Evolutionary conservation across 176 grass and related monocot genomes (phyloP).

Genomic region (maize (Zea mays)): DNA sequence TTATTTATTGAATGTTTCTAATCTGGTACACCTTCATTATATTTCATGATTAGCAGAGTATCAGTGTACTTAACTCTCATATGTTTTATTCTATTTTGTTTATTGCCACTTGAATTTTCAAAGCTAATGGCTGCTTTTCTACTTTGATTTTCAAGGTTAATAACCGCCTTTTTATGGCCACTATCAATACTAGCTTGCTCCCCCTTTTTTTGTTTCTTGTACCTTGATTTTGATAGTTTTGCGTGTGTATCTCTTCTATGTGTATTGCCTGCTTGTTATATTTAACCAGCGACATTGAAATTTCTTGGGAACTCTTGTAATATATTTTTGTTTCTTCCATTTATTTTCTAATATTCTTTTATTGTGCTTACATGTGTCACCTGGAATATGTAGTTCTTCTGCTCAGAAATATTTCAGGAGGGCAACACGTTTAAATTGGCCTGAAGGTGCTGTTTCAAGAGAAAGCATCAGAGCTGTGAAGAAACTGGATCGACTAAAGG

Average conservation of each 20-base stretch:
- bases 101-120: background rate
- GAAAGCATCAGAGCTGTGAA: constrained; percentile 87
- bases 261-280: background rate
- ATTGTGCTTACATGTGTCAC: constrained; percentile 17
- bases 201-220: background rate
- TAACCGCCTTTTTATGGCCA: background rate
- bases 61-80: background rate
- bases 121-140: background rate
- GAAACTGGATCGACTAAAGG: constrained; percentile 79
- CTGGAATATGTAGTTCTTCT: constrained; percentile 65
- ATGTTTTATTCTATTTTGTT: background rate
- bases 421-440: constrained; percentile 82
- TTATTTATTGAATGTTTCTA: background rate
- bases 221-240: constrained; percentile 14
- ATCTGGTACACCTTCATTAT: background rate
- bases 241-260: background rate
- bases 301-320: background rate
- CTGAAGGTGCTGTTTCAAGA: constrained; percentile 86
- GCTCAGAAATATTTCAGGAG: constrained; percentile 86
- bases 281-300: background rate
- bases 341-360: constrained; percentile 20
- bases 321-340: background rate
- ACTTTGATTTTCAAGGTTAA: background rate
- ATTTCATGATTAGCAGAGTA: background rate
- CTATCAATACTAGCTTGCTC: background rate